These are phyloP conservation scores for Saccharomyces mikatae DNA, from an alignment of 805 yeast genomes.

Conservation along the genomic window DNA sequence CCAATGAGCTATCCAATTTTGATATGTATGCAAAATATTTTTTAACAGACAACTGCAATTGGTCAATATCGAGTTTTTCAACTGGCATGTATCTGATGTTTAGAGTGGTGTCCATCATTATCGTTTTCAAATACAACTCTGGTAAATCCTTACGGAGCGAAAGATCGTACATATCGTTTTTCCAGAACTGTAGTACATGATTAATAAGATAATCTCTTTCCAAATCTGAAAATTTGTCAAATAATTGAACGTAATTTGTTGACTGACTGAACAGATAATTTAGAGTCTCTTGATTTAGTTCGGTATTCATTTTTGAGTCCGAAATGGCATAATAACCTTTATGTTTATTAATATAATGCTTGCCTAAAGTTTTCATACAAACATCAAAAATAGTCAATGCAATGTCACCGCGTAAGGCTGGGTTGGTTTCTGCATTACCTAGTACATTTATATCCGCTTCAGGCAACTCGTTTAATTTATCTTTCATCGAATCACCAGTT, in stretches of 20 bases:
- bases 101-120: conserved; percentile 51
- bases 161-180: conserved; percentile 33
- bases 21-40: conserved; percentile 54
- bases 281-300: conserved; percentile 18
- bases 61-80: conserved; percentile 38
- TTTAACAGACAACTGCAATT: conserved; percentile 62
- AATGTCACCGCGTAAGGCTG: conserved; percentile 68
- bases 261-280: conserved; percentile 35
- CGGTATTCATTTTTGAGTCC: conserved; percentile 30
- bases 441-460: conserved; percentile 80
- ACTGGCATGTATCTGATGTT: conserved; percentile 50
- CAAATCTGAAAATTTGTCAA: conserved; percentile 62
- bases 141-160: conserved; percentile 19
- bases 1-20: conserved; percentile 33
- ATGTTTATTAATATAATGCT: conserved; percentile 25
- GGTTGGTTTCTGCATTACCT: conserved; percentile 79
- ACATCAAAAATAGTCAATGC: conserved; percentile 64
- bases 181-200: conserved; percentile 54
- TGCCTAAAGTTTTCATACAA: conserved; percentile 43
- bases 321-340: conserved; percentile 27
- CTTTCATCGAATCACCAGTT: conserved; percentile 48
- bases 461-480: conserved; percentile 64
- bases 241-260: conserved; percentile 43
- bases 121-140: conserved; percentile 33
- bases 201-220: conserved; percentile 59